Evolutionary conservation across 2,329 filamentous ascomycete species (phyloP).

Genomic region (Ceratocystis huliohia): DNA sequence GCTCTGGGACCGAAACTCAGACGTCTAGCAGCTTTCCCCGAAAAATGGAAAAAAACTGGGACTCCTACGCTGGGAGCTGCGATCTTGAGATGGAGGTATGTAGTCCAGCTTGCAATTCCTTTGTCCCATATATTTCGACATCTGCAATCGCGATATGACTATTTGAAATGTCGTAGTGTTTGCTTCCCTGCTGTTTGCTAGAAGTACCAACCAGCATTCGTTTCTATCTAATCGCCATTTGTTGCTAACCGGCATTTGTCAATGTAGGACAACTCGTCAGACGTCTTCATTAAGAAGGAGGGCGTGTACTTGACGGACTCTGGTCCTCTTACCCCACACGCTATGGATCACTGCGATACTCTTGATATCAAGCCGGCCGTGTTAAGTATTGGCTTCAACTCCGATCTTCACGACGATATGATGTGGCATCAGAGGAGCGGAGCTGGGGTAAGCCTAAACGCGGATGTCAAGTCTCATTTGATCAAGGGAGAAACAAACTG

Average conservation of each 20-base stretch:
- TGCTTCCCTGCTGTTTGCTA: background rate
- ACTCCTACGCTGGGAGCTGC: constrained; percentile 1
- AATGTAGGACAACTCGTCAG: background rate
- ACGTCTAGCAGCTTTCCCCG: background rate
- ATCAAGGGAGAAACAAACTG: background rate
- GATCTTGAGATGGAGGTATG: constrained; percentile 10
- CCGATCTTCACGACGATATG: background rate
- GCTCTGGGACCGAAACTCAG: background rate
- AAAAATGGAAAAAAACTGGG: constrained; percentile 15
- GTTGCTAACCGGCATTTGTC: background rate
- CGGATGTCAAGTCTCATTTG: background rate
- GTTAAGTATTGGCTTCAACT: background rate
- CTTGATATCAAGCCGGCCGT: background rate
- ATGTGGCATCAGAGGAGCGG: background rate
- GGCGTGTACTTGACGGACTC: background rate
- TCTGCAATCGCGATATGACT: background rate
- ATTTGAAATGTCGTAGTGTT: background rate
- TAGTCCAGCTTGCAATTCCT: background rate
- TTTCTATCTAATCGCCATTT: background rate
- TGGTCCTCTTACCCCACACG: background rate
- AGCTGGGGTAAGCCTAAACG: background rate
- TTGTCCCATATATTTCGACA: background rate
- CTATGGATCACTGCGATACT: background rate
- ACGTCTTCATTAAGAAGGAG: background rate
- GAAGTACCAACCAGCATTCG: background rate